phyloP scores from a whole-genome alignment of 257 asterid species.

The Pogostemon cablin region DNA sequence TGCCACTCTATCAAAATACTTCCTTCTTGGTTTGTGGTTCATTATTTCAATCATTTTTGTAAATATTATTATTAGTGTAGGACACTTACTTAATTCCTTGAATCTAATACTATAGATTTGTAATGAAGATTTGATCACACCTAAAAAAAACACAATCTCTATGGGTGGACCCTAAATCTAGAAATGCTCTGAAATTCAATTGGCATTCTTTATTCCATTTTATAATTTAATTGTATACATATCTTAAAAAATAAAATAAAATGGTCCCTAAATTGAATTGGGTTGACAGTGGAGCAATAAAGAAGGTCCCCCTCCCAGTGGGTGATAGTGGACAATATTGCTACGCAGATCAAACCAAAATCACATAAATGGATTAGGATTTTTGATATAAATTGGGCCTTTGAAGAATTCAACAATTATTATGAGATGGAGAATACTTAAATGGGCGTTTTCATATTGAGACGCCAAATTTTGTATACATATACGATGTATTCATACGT shows the following conservation, averaged over 20 bases:
- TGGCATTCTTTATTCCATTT: not conserved
- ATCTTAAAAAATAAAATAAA: not conserved
- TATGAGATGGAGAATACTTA: not conserved
- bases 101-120: no score
- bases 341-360: not conserved
- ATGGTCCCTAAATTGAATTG: not conserved
- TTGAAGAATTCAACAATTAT: not conserved
- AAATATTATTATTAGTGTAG: no score
- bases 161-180: not conserved
- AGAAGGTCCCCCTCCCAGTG: constrained; percentile 15
- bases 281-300: constrained; percentile 3
- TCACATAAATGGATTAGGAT: not conserved
- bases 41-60: not conserved
- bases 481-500: no score
- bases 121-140: no score
- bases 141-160: no score
- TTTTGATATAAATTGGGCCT: not conserved
- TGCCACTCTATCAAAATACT: not conserved
- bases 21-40: constrained; percentile 12
- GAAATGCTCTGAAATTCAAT: no score
- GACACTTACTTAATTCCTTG: no score
- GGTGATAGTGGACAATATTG: not conserved
- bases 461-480: no score
- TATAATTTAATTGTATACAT: not conserved
- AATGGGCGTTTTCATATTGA: not conserved